Base-by-base conservation (phyloP, 169 alveolate genomes). In the Plasmodium billcollinsi region DNA sequence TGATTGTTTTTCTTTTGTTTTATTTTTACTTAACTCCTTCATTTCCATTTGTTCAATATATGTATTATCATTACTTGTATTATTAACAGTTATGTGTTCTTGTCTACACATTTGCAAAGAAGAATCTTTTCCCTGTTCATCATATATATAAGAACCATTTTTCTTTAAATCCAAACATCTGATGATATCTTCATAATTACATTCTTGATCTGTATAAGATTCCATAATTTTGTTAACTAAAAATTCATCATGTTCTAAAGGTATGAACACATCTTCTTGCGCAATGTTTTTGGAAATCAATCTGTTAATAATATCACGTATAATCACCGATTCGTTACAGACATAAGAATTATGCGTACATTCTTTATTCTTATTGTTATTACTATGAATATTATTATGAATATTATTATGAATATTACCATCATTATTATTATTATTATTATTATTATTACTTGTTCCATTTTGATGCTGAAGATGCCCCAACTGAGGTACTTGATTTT, bases 241-340 rank as follows among this genome's bases (percentile, higher is more conserved):
- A 1, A 47, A 39, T 33, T 62, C 54, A 18, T 75, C 88, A 43
- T 75, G 88, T 9, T 50, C 12, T 39, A 75, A 15, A 26, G 88
- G 88, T 50, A 75, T 75, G 56, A 75, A 47, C 29, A 56, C 2
- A 49, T 43, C 12, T 21, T n/a, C 45, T 63, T 63, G 20, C 6
- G 7, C 74, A 39, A 15, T 67, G 0, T 39, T 67, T n/a, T 67
- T 45, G 15, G 14, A 9, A 2, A 39, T n/a, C 15, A 67, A 6
- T 18, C 24, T 67, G 18, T 67, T 67, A 3, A 67, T 67, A 21
- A 67, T 67, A 39, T 67, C 14, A 12, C 20, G 24, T 43, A 67
- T n/a, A 7, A 67, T 5, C 6, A 14, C 24, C 8, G 74, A 67
- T 14, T 56, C 24, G 21, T 6, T 14, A 56, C 1, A 14, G 8